phyloP scores from a whole-genome alignment of 306 rosid species.

The Castanea crenata region DNA sequence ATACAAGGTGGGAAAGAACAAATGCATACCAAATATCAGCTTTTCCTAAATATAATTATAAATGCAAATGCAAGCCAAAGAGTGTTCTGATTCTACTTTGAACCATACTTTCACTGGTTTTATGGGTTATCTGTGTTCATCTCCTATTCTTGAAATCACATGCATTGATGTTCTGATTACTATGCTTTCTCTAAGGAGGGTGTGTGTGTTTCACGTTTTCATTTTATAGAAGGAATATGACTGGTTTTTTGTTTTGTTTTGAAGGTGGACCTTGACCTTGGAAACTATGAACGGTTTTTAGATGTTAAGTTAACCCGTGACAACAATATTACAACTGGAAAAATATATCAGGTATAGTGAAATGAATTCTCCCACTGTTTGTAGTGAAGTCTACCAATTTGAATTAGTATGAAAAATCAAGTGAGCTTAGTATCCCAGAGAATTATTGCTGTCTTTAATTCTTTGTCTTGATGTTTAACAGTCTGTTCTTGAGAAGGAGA shows the following conservation, averaged over 20 bases:
- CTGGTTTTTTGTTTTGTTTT: constrained; percentile 8
- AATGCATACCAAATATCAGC: not conserved
- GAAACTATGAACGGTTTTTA: constrained; percentile 84
- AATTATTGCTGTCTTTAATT: constrained; percentile 1
- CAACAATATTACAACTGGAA: constrained; percentile 87
- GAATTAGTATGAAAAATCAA: not conserved
- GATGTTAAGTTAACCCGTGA: constrained; percentile 75
- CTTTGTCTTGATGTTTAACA: constrained; percentile 25
- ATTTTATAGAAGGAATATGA: constrained; percentile 2
- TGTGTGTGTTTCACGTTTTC: not conserved
- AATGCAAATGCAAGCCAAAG: constrained; percentile 10
- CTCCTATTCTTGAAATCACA: not conserved
- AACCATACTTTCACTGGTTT: not conserved
- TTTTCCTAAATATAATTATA: not conserved
- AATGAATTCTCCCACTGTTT: not conserved
- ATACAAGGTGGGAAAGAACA: not conserved
- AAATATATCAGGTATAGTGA: constrained; percentile 72
- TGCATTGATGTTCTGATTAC: not conserved
- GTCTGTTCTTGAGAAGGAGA: constrained; percentile 80
- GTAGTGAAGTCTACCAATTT: not conserved
- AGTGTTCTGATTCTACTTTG: not conserved
- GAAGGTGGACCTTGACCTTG: constrained; percentile 94
- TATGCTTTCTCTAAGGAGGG: not conserved
- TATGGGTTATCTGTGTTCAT: not conserved
- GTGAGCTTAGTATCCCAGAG: not conserved